Base-by-base conservation (phyloP, 2,329 filamentous ascomycete genomes). In the Keithomyces neogunnii region DNA sequence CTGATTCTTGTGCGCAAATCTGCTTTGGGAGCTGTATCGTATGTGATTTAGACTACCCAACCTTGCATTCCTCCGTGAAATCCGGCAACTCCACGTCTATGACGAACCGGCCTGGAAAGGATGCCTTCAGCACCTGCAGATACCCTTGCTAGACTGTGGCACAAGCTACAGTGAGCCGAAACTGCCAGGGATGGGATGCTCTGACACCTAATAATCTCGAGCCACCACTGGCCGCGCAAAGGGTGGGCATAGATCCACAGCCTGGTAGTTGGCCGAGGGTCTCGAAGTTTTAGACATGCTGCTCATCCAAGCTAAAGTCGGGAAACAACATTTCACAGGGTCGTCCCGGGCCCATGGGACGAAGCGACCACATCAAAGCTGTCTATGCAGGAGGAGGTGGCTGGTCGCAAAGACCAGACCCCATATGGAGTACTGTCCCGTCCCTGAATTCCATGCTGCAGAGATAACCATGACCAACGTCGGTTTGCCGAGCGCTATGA, bases 291-390 rank as follows among this genome's bases (percentile, higher is more conserved):
- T 13, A 46, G 33, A 33, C 33, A 40, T 49, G 46, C 29, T 43
- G 45, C 35, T 30, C 26, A 29, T 42, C 29, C 11, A 6, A 44
- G 35, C 28, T 39, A 40, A 52, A 52, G 52, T 49, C 46, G 52
- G 28, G 48, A 48, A 38, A 42, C 36, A 48, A 28, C 45, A 32
- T 29, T n/a, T 33, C 47, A 49, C 54, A 54, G 52, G 52, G 54
- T 45, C 52, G 51, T 49, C 48, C 51, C 52, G 51, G 47, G 44
- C 52, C 54, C 47, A 45, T 55, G 54, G 54, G 54, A 50, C 50
- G n/a, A 19, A 30, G 8, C 30, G 40, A 44, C 40, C 10, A 6
- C 28, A 10, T 26, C 11, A 10, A 44, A 9, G n/a, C 8, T 11
- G 40, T 11, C 39, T 26, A 42, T 42, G 33, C 11, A 11, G 11